Evolutionary conservation across 129 eudicot genomes (phyloP).

Genomic region (Dittrichia graveolens): DNA sequence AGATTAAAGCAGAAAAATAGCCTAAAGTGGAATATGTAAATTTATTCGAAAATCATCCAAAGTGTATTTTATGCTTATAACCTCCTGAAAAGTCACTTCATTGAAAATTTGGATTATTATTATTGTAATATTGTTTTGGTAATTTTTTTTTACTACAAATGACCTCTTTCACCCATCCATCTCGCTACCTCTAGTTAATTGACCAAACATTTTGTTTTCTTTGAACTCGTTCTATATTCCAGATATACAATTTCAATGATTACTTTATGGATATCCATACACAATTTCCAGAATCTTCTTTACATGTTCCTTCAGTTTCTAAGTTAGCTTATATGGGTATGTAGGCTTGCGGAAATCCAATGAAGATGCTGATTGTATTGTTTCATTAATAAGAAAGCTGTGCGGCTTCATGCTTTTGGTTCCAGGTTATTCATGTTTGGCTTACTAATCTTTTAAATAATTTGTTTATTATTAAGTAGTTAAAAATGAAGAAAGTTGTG

Average conservation of each 20-base stretch:
- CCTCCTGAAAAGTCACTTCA: background rate
- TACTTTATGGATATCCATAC: slow-evolving; percentile 12
- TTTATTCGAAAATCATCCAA: background rate
- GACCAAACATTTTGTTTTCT: background rate
- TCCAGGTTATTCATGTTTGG: slow-evolving; percentile 53
- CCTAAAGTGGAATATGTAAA: background rate
- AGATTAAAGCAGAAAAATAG: background rate
- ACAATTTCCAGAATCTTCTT: background rate
- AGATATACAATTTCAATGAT: background rate
- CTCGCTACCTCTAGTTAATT: background rate
- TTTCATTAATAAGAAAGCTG: slow-evolving; percentile 54
- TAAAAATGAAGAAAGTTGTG: background rate
- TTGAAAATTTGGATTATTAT: background rate
- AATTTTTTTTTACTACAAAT: slow-evolving; percentile 3
- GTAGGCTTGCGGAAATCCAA: slow-evolving; percentile 46
- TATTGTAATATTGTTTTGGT: slow-evolving; percentile 1
- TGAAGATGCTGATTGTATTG: slow-evolving; percentile 50
- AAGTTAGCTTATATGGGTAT: slow-evolving; percentile 11
- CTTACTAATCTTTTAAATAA: background rate
- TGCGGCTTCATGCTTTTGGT: slow-evolving; percentile 66
- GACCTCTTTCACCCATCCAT: background rate
- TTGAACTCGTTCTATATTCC: slow-evolving; percentile 5
- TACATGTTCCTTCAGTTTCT: background rate
- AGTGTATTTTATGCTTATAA: background rate
- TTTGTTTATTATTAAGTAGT: background rate